These are phyloP conservation scores for Hygrophoropsis aurantiaca DNA, from an alignment of 768 basidiomycete species.

Conservation along the genomic window DNA sequence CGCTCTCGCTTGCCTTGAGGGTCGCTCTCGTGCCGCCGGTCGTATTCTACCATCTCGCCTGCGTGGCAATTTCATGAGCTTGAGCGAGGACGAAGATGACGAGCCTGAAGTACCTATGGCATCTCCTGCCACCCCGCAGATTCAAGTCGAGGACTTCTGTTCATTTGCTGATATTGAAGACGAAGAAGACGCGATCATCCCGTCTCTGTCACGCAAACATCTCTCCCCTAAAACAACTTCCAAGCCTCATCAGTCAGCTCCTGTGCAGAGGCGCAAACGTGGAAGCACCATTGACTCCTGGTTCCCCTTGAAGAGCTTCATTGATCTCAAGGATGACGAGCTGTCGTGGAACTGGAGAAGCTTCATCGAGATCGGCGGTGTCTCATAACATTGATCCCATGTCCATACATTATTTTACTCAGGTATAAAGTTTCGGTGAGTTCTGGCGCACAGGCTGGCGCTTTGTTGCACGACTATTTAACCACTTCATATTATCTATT, in stretches of 20 bases:
- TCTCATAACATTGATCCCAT: conserved; percentile 10
- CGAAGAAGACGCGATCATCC: conserved; percentile 26
- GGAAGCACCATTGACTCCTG: conserved; percentile 47
- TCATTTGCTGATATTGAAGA: conserved; percentile 32
- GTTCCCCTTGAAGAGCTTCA: conserved; percentile 64
- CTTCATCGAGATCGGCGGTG: conserved; percentile 56
- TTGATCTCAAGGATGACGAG: conserved; percentile 54
- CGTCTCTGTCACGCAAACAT: conserved; percentile 10
- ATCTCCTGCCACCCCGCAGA: conserved; percentile 8
- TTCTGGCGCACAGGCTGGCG: background rate
- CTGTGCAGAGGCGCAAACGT: conserved; percentile 25
- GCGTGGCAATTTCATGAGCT: conserved; percentile 61
- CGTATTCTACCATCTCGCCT: conserved; percentile 16
- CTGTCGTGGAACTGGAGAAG: conserved; percentile 58
- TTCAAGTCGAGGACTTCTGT: conserved; percentile 20
- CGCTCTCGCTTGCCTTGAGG: conserved; percentile 67
- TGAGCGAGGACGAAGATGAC: conserved; percentile 64
- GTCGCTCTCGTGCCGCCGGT: conserved; percentile 34
- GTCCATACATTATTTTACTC: background rate
- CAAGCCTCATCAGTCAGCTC: conserved; percentile 7
- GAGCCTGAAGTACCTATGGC: conserved; percentile 16
- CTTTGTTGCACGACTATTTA: background rate
- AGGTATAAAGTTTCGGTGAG: conserved; percentile 1
- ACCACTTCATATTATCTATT: conserved; percentile 1
- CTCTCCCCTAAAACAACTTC: conserved; percentile 10